Base-by-base conservation (phyloP, 2,329 filamentous ascomycete genomes). In the Pezicula rhizophila region DNA sequence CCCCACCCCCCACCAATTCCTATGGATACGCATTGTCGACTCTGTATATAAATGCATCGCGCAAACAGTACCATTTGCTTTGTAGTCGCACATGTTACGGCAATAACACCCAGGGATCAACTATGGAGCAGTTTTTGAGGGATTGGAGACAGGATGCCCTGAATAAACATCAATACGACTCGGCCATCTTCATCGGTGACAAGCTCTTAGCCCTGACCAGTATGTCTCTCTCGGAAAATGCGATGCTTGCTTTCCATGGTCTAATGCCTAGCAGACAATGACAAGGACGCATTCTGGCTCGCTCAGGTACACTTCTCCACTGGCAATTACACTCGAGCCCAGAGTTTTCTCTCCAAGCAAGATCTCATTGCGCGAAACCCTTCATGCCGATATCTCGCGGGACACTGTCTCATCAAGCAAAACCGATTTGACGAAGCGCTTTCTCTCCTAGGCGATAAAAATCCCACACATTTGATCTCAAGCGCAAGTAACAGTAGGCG, bases 251-350 rank as follows among this genome's bases (percentile, higher is more conserved):
- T 45, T 26, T 28, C 20, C 40, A n/a, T 40, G 46, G 48, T 45
- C 48, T 54, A 26, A 58, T 46, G 8, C 14, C 28, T n/a, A 18
- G 14, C 57, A 96, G 93, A 91, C 63, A 87, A 92, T 66, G 90
- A 96, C 62, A 85, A 89, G 56, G 93, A 99, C 67, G 92, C 91
- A 37, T 96, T 96, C 65, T 96, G 90, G 86, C 84, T 99, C 39
- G 93, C 93, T n/a, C 92, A 97, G 70, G 89, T 96, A 34, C 92
- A 99, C 69, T 99, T 97, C 70, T 87, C 85, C 45, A 93, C 89
- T 43, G 91, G 89, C 60, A 96, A 97, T 73, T 96, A 95, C 68
- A 93, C 87, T 8, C 87, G 93, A 60, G 91, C 93, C 2, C 85
- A 96, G 60, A 80, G 88, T 20, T 87, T 96, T 56, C 82, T 99